A percentile compares a stretch with the other conserved stretches of the same genome.
Evolutionary conservation across 176 grass and related monocot genomes (phyloP).

Genomic region (Puya raimondii): DNA sequence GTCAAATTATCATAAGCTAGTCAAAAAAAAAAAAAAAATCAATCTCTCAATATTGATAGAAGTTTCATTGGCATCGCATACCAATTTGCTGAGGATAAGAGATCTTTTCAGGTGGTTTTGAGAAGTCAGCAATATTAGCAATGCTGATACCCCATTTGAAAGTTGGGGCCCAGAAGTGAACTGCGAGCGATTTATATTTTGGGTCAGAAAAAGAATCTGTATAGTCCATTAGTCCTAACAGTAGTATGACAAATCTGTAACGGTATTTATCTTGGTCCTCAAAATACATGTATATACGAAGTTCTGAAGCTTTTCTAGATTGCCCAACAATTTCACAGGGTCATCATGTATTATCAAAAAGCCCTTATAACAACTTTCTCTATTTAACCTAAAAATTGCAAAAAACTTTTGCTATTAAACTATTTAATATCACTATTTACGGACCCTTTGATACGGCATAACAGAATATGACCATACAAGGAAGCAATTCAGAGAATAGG

Average conservation of each 20-base stretch:
- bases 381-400: neutral
- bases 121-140: conserved; percentile 82
- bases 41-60: neutral
- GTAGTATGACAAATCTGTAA: neutral
- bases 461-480: too few species aligned
- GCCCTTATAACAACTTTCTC: neutral
- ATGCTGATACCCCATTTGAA: conserved; percentile 99
- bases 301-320: neutral
- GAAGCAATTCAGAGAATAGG: conserved; percentile 3
- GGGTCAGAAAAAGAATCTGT: neutral
- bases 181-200: conserved; percentile 12
- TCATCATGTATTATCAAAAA: neutral
- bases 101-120: conserved; percentile 84
- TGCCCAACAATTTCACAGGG: neutral
- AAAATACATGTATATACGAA: neutral
- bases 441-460: too few species aligned
- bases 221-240: neutral
- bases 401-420: too few species aligned
- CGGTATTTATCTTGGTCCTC: too few species aligned
- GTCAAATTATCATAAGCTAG: neutral
- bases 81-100: conserved; percentile 91
- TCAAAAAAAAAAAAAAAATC: neutral
- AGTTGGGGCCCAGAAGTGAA: conserved; percentile 92
- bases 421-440: too few species aligned
- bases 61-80: conserved; percentile 23